Conservation (phyloP, 148 eudicot species). For the Chenopodium suecicum region DNA sequence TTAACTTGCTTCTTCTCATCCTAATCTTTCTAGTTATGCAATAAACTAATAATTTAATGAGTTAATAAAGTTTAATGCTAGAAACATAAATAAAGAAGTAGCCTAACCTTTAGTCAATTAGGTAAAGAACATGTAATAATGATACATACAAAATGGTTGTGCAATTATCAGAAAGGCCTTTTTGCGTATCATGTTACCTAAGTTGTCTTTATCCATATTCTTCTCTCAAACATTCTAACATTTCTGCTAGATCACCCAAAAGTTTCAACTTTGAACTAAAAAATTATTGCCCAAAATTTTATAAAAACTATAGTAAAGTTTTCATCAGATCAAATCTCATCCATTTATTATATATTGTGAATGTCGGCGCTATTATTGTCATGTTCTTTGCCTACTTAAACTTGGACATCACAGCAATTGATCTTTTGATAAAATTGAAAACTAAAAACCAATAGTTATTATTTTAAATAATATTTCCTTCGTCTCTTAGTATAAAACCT, state of each 20-base stretch:
- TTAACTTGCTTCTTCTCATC: not conserved
- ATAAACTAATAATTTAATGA: no score
- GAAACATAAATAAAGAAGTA: not conserved
- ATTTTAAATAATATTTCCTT: no score
- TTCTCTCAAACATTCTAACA: not conserved
- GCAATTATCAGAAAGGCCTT: not conserved
- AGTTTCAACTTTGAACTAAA: constrained; percentile 1
- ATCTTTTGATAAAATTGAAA: no score
- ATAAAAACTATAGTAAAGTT: not conserved
- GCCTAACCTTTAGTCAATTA: not conserved
- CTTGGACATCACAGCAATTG: not conserved
- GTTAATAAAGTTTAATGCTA: not conserved
- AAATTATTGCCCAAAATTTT: not conserved
- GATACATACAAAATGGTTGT: not conserved
- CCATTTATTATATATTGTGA: not conserved
- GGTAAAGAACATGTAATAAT: constrained; percentile 14
- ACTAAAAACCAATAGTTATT: no score
- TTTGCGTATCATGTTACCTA: constrained; percentile 13
- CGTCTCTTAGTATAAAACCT: no score
- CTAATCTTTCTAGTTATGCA: not conserved
- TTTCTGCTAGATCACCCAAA: constrained; percentile 6
- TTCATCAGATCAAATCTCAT: not conserved
- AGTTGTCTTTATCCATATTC: not conserved
- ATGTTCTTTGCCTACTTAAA: constrained; percentile 8
- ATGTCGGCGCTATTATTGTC: constrained; percentile 18